A percentile compares a stretch with the other conserved stretches of the same genome.
phyloP scores from a whole-genome alignment of 106 monocot genomes.

The Alisma plantagoaquatica region DNA sequence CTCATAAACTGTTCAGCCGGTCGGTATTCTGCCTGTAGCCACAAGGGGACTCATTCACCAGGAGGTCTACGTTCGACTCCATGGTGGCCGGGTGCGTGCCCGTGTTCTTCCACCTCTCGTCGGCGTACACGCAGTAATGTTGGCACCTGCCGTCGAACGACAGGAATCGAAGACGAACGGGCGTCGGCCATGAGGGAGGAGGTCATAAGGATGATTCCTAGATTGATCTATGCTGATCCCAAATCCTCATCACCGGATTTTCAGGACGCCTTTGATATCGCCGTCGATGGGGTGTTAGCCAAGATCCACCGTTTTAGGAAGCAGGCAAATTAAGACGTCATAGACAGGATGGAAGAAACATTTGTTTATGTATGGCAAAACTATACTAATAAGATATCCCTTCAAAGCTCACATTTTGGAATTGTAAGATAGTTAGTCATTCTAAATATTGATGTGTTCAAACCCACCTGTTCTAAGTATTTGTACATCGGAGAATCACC shows the following conservation, averaged over 20 bases:
- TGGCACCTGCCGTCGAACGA: conserved; percentile 39
- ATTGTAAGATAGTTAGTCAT: too few species aligned
- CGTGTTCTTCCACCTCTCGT: conserved; percentile 53
- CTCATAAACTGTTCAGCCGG: conserved; percentile 34
- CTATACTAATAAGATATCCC: too few species aligned
- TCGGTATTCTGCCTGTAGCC: conserved; percentile 61
- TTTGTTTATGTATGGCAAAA: too few species aligned
- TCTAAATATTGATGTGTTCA: too few species aligned
- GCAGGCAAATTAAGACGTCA: too few species aligned
- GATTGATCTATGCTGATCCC: conserved; percentile 37
- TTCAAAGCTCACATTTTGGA: too few species aligned
- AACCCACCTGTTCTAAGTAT: too few species aligned
- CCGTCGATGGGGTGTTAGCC: conserved; percentile 45
- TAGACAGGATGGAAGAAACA: too few species aligned
- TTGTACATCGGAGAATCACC: too few species aligned
- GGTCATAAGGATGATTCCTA: conserved; percentile 40
- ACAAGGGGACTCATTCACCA: conserved; percentile 54
- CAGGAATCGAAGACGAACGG: conserved; percentile 13
- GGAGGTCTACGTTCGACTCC: conserved; percentile 54
- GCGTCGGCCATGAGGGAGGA: conserved; percentile 44
- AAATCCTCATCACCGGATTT: conserved; percentile 12
- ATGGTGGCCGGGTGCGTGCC: conserved; percentile 65
- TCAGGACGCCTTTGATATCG: conserved; percentile 58
- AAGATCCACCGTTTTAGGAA: conserved; percentile 19
- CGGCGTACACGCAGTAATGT: conserved; percentile 51